Evolutionary conservation across 441 rosid genomes (phyloP).

Genomic region (Adansonia gregorii): DNA sequence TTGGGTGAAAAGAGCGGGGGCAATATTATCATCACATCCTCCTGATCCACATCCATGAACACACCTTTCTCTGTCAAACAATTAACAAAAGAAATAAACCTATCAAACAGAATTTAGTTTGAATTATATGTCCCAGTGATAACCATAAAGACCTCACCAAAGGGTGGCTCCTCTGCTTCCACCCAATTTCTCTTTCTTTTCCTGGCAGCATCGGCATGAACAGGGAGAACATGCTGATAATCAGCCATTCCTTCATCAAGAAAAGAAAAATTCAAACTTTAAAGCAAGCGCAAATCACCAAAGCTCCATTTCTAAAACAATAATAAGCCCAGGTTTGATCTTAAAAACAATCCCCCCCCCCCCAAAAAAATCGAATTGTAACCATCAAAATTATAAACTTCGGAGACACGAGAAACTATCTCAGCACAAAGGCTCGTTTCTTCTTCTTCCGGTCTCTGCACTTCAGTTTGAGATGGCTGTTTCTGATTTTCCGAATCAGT

Average conservation of each 20-base stretch:
- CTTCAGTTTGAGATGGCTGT: constrained; percentile 34
- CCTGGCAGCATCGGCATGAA: constrained; percentile 76
- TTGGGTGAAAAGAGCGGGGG: constrained; percentile 85
- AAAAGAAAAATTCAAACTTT: constrained; percentile 8
- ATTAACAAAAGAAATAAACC: neutral
- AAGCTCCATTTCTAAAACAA: constrained; percentile 17
- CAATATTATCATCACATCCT: constrained; percentile 78
- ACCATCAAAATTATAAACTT: constrained; percentile 84
- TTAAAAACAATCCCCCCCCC: neutral
- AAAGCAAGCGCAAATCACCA: constrained; percentile 22
- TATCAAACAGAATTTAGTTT: constrained; percentile 6
- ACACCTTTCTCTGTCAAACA: constrained; percentile 51
- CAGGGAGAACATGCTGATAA: constrained; percentile 91
- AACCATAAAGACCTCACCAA: constrained; percentile 45
- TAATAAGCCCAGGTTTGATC: neutral
- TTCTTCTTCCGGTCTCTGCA: constrained; percentile 32
- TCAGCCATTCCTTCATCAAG: constrained; percentile 78
- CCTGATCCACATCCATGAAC: constrained; percentile 72
- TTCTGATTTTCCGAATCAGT: constrained; percentile 20
- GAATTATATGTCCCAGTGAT: constrained; percentile 1
- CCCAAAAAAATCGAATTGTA: constrained; percentile 19
- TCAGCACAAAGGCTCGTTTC: constrained; percentile 57
- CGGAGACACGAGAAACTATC: constrained; percentile 70
- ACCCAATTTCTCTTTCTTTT: constrained; percentile 69
- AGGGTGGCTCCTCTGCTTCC: constrained; percentile 53